Evolutionary conservation across 1,284 basidiomycete species (phyloP).

Genomic region (Pisolithus thermaeus): DNA sequence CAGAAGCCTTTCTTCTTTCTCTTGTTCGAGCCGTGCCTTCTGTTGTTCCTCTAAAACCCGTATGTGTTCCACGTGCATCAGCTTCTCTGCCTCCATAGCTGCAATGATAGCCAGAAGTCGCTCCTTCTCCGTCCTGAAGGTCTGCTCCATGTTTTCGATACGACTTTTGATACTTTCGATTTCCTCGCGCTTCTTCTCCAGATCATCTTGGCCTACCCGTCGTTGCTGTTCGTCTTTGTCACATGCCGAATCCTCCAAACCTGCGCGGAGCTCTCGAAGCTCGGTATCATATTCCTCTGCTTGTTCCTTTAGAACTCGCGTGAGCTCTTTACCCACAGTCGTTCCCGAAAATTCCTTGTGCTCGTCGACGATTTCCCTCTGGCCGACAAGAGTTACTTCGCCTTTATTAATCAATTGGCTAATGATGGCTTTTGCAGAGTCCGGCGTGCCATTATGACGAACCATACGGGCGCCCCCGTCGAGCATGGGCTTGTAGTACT

Average conservation of each 20-base stretch:
- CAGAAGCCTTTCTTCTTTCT: constrained; percentile 22
- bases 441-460: constrained; percentile 28
- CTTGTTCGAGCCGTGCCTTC: constrained; percentile 11
- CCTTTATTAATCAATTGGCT: constrained; percentile 27
- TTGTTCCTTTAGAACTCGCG: constrained; percentile 32
- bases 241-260: constrained; percentile 32
- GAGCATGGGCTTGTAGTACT: constrained; percentile 37
- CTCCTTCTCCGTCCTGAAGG: constrained; percentile 29
- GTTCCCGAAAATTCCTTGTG: constrained; percentile 34
- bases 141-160: constrained; percentile 25
- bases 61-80: constrained; percentile 12
- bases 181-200: constrained; percentile 29
- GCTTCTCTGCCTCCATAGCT: constrained; percentile 25
- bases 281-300: constrained; percentile 31
- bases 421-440: constrained; percentile 27
- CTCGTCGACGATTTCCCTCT: constrained; percentile 37
- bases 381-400: constrained; percentile 35
- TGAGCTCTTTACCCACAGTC: constrained; percentile 35
- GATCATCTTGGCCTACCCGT: constrained; percentile 32
- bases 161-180: constrained; percentile 25
- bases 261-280: constrained; percentile 29
- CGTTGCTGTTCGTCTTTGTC: constrained; percentile 32
- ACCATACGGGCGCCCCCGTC: constrained; percentile 37
- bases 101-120: constrained; percentile 26
- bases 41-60: constrained; percentile 26